These are phyloP conservation scores for Apiospora saccharicola DNA, from an alignment of 2,329 filamentous ascomycete species.

Conservation along the genomic window DNA sequence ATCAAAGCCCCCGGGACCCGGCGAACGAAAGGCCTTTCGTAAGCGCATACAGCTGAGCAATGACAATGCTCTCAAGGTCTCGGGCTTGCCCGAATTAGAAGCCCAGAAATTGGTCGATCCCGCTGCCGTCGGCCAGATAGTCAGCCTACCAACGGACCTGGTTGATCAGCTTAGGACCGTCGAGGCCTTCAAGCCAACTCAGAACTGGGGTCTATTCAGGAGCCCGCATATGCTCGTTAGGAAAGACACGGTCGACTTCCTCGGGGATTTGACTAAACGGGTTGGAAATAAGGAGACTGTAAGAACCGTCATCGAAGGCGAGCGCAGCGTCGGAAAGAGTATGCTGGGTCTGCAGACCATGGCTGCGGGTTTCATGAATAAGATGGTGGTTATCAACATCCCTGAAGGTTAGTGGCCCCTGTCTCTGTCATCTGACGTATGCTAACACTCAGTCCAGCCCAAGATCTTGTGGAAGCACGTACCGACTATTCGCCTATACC, in stretches of 20 bases:
- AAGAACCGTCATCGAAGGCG: conserved; percentile 75
- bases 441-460: conserved; percentile 52
- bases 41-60: conserved; percentile 94
- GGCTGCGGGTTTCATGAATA: conserved; percentile 79
- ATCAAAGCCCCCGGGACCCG: conserved; percentile 68
- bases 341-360: conserved; percentile 84
- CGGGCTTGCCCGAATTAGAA: conserved; percentile 69
- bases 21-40: conserved; percentile 85
- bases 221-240: conserved; percentile 81
- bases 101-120: conserved; percentile 60
- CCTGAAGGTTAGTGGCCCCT: conserved; percentile 73
- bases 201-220: conserved; percentile 88
- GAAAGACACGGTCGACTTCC: conserved; percentile 77
- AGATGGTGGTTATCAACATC: conserved; percentile 88
- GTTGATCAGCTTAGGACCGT: conserved; percentile 83
- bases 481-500: conserved; percentile 81
- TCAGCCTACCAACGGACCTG: conserved; percentile 71
- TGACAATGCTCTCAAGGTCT: conserved; percentile 85
- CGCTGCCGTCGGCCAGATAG: conserved; percentile 69
- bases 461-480: conserved; percentile 81
- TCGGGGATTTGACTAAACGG: conserved; percentile 66
- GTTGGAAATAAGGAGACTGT: conserved; percentile 61
- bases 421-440: background rate
- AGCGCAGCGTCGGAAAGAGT: conserved; percentile 83
- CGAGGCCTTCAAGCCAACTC: conserved; percentile 89